Evolutionary conservation across 2,329 filamentous ascomycete species (phyloP).

Genomic region (Paecilomyces variotii): DNA sequence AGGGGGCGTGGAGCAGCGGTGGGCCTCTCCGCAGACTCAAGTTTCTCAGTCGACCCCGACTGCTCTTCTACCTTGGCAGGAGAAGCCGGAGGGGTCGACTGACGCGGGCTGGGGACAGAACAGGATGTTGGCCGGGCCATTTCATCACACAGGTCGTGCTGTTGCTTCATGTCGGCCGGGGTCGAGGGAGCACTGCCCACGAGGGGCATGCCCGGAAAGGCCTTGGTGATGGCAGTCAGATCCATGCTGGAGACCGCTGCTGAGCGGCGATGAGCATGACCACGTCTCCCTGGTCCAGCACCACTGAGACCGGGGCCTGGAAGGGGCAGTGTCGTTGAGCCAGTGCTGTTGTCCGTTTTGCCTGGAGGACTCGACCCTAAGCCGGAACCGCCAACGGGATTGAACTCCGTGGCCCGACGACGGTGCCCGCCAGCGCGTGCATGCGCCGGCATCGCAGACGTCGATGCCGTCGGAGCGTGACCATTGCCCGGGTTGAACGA

Average conservation of each 20-base stretch:
- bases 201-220: slow-evolving; percentile 32
- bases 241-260: slow-evolving; percentile 77
- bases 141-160: slow-evolving; percentile 20
- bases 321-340: slow-evolving; percentile 10
- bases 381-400: slow-evolving; percentile 52
- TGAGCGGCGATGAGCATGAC: slow-evolving; percentile 75
- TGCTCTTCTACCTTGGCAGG: slow-evolving; percentile 12
- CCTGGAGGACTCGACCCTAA: slow-evolving; percentile 52
- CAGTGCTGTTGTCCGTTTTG: slow-evolving; percentile 38
- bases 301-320: slow-evolving; percentile 31
- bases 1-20: slow-evolving; percentile 65
- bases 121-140: slow-evolving; percentile 24
- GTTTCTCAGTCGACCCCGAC: slow-evolving; percentile 3
- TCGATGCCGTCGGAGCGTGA: slow-evolving; percentile 41
- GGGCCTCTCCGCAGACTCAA: slow-evolving; percentile 8
- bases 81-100: slow-evolving; percentile 25
- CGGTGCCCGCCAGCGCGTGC: slow-evolving; percentile 56
- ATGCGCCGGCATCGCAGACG: slow-evolving; percentile 44
- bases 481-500: slow-evolving; percentile 29
- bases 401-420: slow-evolving; percentile 77
- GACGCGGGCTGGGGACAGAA: slow-evolving; percentile 21
- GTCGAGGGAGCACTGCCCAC: slow-evolving; percentile 54
- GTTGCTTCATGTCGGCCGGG: slow-evolving; percentile 34
- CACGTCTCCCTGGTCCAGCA: slow-evolving; percentile 50
- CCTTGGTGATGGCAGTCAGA: slow-evolving; percentile 48